Evolutionary conservation across 139 green algal species (phyloP), one percentile per base, ranked within the genome.

Genomic region (Asterochloris erici): DNA sequence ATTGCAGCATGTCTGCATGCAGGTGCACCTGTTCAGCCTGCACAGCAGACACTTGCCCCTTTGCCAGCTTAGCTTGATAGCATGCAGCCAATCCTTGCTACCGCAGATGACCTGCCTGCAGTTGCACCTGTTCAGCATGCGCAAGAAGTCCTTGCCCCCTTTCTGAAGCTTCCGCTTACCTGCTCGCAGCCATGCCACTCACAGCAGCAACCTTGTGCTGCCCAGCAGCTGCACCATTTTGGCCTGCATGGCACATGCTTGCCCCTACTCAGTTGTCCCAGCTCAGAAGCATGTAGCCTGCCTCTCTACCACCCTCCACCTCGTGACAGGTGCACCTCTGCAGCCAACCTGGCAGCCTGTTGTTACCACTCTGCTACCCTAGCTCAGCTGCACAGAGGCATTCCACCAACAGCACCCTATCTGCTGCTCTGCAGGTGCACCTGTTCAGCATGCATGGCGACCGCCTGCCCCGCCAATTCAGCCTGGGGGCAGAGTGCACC

Each of bases 11-110:
- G n/a, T n/a, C 38, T 54, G 38, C 38, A 54, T 79, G 14, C 86
- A 93, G 89, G 89, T 93, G 38, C 76, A 85, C 27, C 17, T 90
- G n/a, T 93, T 86, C 64, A 85, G 60, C 61, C 83, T 93, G 84
- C 85, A 88, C 28, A 86, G 88, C 15, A 82, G 91, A 64, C 84
- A 83, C 63, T 79, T 90, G 75, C 66, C 83, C 26, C 78, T 54
- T 6, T 54, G 38, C 38, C 38, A 54, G 38, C 38, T 54, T 10
- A 54, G 38, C 38, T 54, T 54, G 13, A 14, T 29, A 74, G 12
- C 24, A n/a, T 29, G 14, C 14, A 14, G 11, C 24, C 68, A 29
- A 54, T 54, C 6, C 23, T n/a, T n/a, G 38, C 38, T 54, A 54
- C 38, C 38, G 6, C 38, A 54, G 38, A 54, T 54, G 6, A 54